phyloP scores from a whole-genome alignment of 257 asterid genomes.

The Plantago ovata region DNA sequence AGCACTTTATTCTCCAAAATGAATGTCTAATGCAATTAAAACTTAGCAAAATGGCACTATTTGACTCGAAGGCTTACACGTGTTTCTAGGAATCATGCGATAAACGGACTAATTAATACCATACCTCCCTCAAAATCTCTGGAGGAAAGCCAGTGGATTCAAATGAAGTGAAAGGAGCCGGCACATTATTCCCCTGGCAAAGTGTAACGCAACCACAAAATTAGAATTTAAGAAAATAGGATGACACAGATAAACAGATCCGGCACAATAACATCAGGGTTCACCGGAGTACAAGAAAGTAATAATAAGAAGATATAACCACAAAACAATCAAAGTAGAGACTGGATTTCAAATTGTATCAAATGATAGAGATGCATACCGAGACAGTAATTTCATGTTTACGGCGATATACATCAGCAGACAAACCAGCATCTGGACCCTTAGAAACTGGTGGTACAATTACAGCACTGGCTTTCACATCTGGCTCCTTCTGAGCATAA shows the following conservation, averaged over 20 bases:
- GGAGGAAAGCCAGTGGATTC: conserved; percentile 77
- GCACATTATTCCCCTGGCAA: conserved; percentile 77
- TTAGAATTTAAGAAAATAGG: conserved; percentile 20
- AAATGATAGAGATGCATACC: conserved; percentile 38
- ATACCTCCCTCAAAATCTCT: conserved; percentile 91
- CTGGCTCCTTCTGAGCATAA: conserved; percentile 35
- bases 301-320: not conserved
- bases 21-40: conserved; percentile 46
- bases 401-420: conserved; percentile 64
- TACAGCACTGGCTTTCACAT: conserved; percentile 31
- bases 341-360: not conserved
- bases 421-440: conserved; percentile 44
- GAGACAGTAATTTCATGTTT: conserved; percentile 81
- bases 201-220: conserved; percentile 10
- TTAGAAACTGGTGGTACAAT: conserved; percentile 34
- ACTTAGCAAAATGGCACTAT: conserved; percentile 15
- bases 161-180: conserved; percentile 73
- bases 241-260: conserved; percentile 4
- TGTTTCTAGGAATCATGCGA: conserved; percentile 17
- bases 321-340: not conserved
- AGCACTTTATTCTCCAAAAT: conserved; percentile 44
- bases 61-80: conserved; percentile 23
- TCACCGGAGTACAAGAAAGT: too few species aligned
- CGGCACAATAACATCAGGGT: too few species aligned
- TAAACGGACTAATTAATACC: conserved; percentile 21